Percentiles rank a stretch among this genome's conserved stretches.
Conservation (phyloP, 352 stramenopile species). For the Phytopythium montanum region DNA sequence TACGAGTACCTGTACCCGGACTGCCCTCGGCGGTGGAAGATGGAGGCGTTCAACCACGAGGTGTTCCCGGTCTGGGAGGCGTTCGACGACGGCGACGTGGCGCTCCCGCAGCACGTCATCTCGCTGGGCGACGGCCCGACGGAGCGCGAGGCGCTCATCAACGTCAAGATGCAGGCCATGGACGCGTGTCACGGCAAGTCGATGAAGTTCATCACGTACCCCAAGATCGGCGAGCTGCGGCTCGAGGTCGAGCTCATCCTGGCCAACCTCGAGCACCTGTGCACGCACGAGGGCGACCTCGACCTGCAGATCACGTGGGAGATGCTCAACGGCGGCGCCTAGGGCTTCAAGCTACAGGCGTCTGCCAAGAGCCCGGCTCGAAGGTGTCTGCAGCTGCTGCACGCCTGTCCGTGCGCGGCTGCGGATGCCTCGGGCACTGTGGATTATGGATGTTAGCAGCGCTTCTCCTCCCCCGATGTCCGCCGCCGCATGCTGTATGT, state of each 20-base stretch:
- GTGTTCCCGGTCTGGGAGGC: constrained; percentile 76
- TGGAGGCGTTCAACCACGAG: constrained; percentile 87
- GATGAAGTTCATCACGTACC: constrained; percentile 87
- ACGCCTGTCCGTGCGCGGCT: not conserved
- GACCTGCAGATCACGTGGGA: constrained; percentile 86
- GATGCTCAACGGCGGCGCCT: constrained; percentile 62
- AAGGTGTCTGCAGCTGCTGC: not conserved
- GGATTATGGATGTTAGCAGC: constrained; percentile 3
- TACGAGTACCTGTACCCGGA: constrained; percentile 89
- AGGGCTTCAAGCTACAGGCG: too few species aligned
- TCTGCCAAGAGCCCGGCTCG: not conserved
- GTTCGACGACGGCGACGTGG: constrained; percentile 46
- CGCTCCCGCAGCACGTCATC: constrained; percentile 71
- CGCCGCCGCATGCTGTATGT: constrained; percentile 5
- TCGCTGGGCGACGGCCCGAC: constrained; percentile 80
- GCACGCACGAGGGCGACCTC: constrained; percentile 76
- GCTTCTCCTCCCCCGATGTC: not conserved
- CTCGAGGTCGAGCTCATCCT: constrained; percentile 80
- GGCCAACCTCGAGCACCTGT: constrained; percentile 77
- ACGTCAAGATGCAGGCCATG: constrained; percentile 82
- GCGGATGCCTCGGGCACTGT: not conserved
- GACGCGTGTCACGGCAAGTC: constrained; percentile 81
- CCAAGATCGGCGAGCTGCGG: constrained; percentile 79
- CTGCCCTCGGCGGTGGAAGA: constrained; percentile 85
- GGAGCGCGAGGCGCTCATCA: constrained; percentile 82